phyloP scores from a whole-genome alignment of 2,329 filamentous ascomycete genomes.

The Pseudogymnoascus sp. region DNA sequence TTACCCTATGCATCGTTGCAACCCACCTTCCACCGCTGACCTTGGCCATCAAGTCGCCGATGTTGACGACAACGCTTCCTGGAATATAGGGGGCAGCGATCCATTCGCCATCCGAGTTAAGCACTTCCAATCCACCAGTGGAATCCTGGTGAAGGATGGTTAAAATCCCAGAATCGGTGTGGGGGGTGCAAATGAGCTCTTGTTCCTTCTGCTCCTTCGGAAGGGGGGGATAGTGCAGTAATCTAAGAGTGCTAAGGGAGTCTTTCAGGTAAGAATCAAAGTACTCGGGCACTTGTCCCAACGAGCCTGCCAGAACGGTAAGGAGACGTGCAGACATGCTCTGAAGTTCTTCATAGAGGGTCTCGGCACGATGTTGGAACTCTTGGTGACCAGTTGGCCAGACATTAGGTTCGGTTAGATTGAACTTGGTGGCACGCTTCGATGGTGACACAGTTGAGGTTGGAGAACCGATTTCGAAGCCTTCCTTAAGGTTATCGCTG shows the following conservation, averaged over 20 bases:
- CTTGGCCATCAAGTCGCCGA: slow-evolving; percentile 37
- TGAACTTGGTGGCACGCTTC: slow-evolving; percentile 24
- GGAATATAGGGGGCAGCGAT: slow-evolving; percentile 35
- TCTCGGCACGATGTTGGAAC: slow-evolving; percentile 29
- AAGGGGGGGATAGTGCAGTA: slow-evolving; percentile 38
- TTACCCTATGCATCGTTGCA: slow-evolving; percentile 39
- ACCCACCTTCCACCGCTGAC: slow-evolving; percentile 37
- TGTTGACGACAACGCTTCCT: slow-evolving; percentile 38
- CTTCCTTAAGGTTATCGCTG: slow-evolving; percentile 38
- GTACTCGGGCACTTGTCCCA: slow-evolving; percentile 33
- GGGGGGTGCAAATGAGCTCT: slow-evolving; percentile 32
- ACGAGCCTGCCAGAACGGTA: slow-evolving; percentile 33
- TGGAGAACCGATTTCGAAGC: slow-evolving; percentile 38
- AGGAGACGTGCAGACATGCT: slow-evolving; percentile 32
- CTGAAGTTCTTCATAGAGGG: slow-evolving; percentile 35
- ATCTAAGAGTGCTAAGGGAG: slow-evolving; percentile 37
- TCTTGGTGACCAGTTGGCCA: slow-evolving; percentile 28
- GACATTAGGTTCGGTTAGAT: slow-evolving; percentile 36
- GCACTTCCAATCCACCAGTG: slow-evolving; percentile 41
- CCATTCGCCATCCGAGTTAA: slow-evolving; percentile 36
- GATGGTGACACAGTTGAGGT: slow-evolving; percentile 15
- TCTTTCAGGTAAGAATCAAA: slow-evolving; percentile 36
- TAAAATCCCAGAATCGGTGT: slow-evolving; percentile 40
- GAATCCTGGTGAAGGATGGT: slow-evolving; percentile 42
- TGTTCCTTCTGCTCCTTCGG: slow-evolving; percentile 13